Evolutionary conservation across 2,329 filamentous ascomycete species (phyloP), one percentile per base, ranked within the genome.

Genomic region (Elsinoe arachidis): DNA sequence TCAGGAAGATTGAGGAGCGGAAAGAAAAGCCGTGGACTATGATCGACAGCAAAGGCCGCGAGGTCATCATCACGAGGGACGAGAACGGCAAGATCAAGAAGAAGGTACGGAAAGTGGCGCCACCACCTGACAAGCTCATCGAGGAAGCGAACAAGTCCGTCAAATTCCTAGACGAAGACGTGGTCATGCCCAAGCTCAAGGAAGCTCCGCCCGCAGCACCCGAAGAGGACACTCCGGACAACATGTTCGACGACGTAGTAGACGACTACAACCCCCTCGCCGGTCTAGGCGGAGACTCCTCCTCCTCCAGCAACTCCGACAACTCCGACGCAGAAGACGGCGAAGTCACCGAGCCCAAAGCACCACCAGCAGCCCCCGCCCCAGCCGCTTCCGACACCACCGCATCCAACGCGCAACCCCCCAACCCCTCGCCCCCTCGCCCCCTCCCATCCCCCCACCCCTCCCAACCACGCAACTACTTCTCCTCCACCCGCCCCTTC

Each of bases 221-320:
- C 10, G 57, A 64, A 37, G 64, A 61, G 17, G 68, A 73, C 44
- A 73, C 72, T n/a, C 23, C 30, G 9, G 79, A 79, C 26, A 81
- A 85, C 65, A 85, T 86, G 51, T 86, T 85, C 62, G 78, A 74
- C 38, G 82, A 79, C 1, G 80, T 79, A 2, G 82, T 81, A 1
- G 76, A 74, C 4, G 79, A 79, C 47, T 85, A 84, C 66, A 76
- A 85, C 61, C 83, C 82, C 1, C 74, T 85, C 38, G 80, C 74
- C 6, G 76, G 74, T 30, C 63, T 80, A 2, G 74, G 72, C 6
- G 75, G 78, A n/a, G 76, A 77, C 7, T 74, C 76, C 5, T 72
- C 74, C 23, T 70, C 70, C 44, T 74, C 73, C 2, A 69, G 66
- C n/a, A 62, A 60, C 2, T 51, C 46, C 35, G 39, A 34, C 21